Conservation (phyloP, 1,284 basidiomycete species). For the Bjerkandera adusta region DNA sequence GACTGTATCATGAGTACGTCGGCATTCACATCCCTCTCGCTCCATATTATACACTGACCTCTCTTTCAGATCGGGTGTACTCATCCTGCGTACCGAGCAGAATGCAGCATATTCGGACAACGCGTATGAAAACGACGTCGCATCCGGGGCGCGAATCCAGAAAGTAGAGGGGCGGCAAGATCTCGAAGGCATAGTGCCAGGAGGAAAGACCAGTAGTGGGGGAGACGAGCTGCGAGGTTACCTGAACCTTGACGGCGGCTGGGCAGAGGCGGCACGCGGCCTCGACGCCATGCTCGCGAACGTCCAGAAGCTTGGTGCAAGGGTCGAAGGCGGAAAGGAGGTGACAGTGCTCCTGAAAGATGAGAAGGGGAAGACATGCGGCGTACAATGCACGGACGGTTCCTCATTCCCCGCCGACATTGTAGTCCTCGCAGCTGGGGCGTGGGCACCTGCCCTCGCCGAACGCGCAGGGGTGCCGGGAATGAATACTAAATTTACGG, state of each 20-base stretch:
- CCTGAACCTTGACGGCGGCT: slow-evolving; percentile 79
- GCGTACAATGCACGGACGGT: slow-evolving; percentile 51
- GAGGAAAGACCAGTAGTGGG: slow-evolving; percentile 23
- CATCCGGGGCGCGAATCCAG: slow-evolving; percentile 47
- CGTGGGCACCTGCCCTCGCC: slow-evolving; percentile 86
- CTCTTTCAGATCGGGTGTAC: slow-evolving; percentile 54
- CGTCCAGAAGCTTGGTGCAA: slow-evolving; percentile 60
- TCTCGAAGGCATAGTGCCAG: slow-evolving; percentile 46
- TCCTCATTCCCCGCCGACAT: slow-evolving; percentile 50
- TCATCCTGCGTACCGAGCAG: slow-evolving; percentile 44
- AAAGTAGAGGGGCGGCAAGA: slow-evolving; percentile 37
- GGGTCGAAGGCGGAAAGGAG: slow-evolving; percentile 54
- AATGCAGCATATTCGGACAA: slow-evolving; percentile 42
- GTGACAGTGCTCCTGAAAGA: slow-evolving; percentile 43
- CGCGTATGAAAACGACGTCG: slow-evolving; percentile 57
- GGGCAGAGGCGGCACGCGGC: slow-evolving; percentile 80
- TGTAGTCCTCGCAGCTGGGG: slow-evolving; percentile 70
- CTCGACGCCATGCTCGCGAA: slow-evolving; percentile 55
- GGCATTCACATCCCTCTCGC: slow-evolving; percentile 3
- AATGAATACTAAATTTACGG: no score
- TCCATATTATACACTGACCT: neutral
- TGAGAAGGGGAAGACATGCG: slow-evolving; percentile 38
- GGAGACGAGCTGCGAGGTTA: slow-evolving; percentile 48
- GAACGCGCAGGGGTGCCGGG: no score
- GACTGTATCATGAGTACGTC: slow-evolving; percentile 78